These are phyloP conservation scores for Arthroderma sp. DNA, from an alignment of 2,329 filamentous ascomycete species.

Conservation along the genomic window DNA sequence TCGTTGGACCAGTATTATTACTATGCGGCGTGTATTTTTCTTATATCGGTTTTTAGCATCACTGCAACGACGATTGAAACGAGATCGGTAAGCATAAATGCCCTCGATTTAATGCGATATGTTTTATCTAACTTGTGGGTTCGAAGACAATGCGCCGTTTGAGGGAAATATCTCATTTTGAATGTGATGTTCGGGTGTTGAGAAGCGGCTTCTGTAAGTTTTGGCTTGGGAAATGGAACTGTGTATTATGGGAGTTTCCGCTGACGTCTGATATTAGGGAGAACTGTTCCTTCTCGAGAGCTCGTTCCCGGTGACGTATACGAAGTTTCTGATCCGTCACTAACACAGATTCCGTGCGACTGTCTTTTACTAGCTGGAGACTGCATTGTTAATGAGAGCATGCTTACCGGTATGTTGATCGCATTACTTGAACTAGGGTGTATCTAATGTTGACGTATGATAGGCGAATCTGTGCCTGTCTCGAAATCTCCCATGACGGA, in stretches of 20 bases:
- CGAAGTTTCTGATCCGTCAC: constrained; percentile 84
- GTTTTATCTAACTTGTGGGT: constrained; percentile 3
- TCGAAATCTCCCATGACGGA: constrained; percentile 79
- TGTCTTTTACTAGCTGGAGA: constrained; percentile 84
- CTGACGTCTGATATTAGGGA: constrained; percentile 41
- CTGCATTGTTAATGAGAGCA: constrained; percentile 98
- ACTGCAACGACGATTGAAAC: constrained; percentile 82
- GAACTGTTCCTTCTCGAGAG: constrained; percentile 71
- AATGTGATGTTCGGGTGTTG: constrained; percentile 87
- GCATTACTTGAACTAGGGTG: too few relatives aligned
- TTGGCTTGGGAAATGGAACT: background rate
- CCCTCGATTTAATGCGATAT: background rate
- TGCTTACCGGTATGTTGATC: constrained; percentile 57
- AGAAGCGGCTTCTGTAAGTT: constrained; percentile 80
- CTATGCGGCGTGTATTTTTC: constrained; percentile 86
- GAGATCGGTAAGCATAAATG: constrained; percentile 46
- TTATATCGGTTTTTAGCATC: constrained; percentile 90
- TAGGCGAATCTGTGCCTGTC: constrained; percentile 87
- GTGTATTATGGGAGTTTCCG: background rate
- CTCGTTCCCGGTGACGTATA: constrained; percentile 93
- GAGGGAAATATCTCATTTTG: constrained; percentile 82
- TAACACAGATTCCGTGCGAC: constrained; percentile 82
- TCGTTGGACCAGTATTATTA: constrained; percentile 96
- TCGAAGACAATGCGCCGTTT: constrained; percentile 71
- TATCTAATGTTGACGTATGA: background rate